These are phyloP conservation scores for Saposhnikovia divaricata DNA, from an alignment of 129 eudicot genomes.

Conservation along the genomic window DNA sequence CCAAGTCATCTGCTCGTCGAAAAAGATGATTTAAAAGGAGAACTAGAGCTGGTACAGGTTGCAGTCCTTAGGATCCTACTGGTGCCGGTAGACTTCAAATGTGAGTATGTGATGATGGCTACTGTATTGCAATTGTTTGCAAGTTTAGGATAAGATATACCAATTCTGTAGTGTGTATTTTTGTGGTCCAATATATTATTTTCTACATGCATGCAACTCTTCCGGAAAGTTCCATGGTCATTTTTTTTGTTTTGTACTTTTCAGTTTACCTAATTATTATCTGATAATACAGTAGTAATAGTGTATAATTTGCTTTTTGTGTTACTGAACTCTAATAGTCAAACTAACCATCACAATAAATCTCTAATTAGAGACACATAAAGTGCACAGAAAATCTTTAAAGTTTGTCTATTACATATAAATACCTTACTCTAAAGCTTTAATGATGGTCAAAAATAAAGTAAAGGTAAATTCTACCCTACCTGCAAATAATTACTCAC, in stretches of 20 bases:
- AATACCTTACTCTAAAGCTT: conserved; percentile 31
- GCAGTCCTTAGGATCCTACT: background rate
- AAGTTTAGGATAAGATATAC: background rate
- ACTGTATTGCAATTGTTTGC: background rate
- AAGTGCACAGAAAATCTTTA: background rate
- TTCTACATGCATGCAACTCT: conserved; percentile 55
- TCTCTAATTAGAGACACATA: background rate
- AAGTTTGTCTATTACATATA: conserved; percentile 16
- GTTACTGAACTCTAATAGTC: background rate
- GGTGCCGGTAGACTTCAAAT: background rate
- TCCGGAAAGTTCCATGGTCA: conserved; percentile 46
- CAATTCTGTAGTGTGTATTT: background rate
- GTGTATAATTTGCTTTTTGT: background rate
- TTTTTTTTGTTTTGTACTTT: background rate
- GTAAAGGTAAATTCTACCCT: background rate
- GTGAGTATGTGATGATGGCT: background rate
- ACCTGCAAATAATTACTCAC: background rate
- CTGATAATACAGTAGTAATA: background rate
- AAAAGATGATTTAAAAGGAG: conserved; percentile 26
- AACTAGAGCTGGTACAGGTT: background rate
- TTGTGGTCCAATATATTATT: conserved; percentile 14
- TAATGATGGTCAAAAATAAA: conserved; percentile 14
- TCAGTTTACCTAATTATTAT: background rate
- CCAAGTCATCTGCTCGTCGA: conserved; percentile 57
- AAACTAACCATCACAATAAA: background rate